Evolutionary conservation across 2,329 filamentous ascomycete species (phyloP).

Genomic region (Huntiella omanensis): DNA sequence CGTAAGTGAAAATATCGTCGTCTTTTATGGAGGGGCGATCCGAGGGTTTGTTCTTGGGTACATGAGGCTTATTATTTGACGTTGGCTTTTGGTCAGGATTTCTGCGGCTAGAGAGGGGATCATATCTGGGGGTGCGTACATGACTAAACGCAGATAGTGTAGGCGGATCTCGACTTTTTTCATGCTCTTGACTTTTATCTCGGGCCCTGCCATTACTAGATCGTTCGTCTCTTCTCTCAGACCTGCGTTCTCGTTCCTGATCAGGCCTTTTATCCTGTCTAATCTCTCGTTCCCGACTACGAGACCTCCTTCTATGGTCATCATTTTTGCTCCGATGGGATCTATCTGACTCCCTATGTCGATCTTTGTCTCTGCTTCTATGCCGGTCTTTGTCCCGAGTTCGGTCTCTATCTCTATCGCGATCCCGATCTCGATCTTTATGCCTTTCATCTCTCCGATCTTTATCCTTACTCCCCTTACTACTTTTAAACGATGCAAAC

Average conservation of each 20-base stretch:
- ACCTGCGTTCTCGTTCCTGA: not conserved
- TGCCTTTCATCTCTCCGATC: slow-evolving; percentile 2
- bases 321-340: not conserved
- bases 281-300: not conserved
- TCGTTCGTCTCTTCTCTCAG: not conserved
- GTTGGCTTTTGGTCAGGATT: not conserved
- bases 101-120: too few relatives aligned
- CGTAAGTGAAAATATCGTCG: slow-evolving; percentile 36
- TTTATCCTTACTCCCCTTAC: not conserved
- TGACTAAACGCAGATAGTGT: not conserved
- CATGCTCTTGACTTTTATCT: not conserved
- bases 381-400: not conserved
- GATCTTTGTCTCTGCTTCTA: not conserved
- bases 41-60: not conserved
- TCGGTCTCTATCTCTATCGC: slow-evolving; percentile 1
- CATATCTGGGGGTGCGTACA: not conserved
- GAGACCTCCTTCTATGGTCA: not conserved
- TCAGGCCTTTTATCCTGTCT: not conserved
- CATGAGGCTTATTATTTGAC: not conserved
- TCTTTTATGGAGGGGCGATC: slow-evolving; percentile 10
- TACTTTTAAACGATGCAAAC: slow-evolving; percentile 46
- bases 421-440: slow-evolving; percentile 2
- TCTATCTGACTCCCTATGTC: slow-evolving; percentile 2
- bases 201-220: not conserved
- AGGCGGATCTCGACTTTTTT: not conserved